phyloP scores from a whole-genome alignment of 2,329 filamentous ascomycete genomes.

The Exserohilum turcica region DNA sequence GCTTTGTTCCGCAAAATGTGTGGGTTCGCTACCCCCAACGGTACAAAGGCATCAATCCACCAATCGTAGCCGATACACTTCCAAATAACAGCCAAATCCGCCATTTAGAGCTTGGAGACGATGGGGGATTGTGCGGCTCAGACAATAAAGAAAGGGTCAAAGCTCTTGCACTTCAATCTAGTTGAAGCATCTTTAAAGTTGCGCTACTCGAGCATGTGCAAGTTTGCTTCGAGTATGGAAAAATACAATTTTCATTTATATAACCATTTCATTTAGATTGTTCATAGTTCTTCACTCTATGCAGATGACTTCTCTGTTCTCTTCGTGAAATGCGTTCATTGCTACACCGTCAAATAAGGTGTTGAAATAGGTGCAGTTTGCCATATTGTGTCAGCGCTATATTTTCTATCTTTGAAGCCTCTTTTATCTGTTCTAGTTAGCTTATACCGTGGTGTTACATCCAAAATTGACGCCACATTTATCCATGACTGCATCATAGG shows the following conservation, averaged over 20 bases:
- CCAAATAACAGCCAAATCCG: not conserved
- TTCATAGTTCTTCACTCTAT: not conserved
- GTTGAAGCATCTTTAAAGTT: too few relatives aligned
- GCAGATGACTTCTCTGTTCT: not conserved
- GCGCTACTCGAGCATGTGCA: too few relatives aligned
- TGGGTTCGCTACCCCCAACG: conserved; percentile 6
- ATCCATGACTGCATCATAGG: not conserved
- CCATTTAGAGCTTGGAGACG: not conserved
- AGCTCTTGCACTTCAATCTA: not conserved
- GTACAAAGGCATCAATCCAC: not conserved
- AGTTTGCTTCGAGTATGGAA: too few relatives aligned
- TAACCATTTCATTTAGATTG: too few relatives aligned
- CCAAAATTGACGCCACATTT: not conserved
- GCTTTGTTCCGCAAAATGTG: conserved; percentile 6
- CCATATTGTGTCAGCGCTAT: not conserved
- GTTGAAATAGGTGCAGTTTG: not conserved
- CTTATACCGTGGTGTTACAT: not conserved
- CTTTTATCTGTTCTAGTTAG: conserved; percentile 1
- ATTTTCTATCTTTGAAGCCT: not conserved
- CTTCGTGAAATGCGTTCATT: not conserved
- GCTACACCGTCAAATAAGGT: not conserved
- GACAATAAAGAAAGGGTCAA: conserved; percentile 1
- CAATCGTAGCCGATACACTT: not conserved
- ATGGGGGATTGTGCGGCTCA: not conserved
- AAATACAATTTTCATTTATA: too few relatives aligned